These are phyloP conservation scores for Climacium dendroides DNA, from an alignment of 225 moss, liverwort and hornwort species.

Conservation along the genomic window DNA sequence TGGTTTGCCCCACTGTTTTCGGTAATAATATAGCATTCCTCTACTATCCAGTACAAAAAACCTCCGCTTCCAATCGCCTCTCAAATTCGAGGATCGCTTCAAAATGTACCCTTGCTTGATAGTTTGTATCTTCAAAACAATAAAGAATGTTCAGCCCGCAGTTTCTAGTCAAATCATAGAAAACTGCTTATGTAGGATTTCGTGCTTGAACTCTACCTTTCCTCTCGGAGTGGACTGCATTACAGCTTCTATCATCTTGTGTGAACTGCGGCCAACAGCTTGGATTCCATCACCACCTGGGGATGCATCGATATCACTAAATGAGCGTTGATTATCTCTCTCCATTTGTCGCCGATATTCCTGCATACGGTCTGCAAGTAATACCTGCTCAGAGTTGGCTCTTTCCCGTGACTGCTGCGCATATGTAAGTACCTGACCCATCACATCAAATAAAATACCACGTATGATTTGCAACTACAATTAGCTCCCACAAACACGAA, in stretches of 20 bases:
- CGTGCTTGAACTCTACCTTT: slow-evolving; percentile 26
- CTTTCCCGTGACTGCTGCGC: slow-evolving; percentile 93
- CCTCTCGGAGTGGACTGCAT: slow-evolving; percentile 98
- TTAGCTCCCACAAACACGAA: background rate
- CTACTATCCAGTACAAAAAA: slow-evolving; percentile 91
- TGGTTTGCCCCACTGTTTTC: slow-evolving; percentile 96
- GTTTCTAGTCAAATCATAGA: background rate
- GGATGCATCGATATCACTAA: slow-evolving; percentile 44
- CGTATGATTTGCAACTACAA: background rate
- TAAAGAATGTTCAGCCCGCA: background rate
- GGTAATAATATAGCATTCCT: slow-evolving; percentile 88
- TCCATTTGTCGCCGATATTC: slow-evolving; percentile 91
- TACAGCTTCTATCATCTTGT: slow-evolving; percentile 89
- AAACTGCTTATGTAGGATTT: background rate
- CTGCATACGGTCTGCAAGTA: slow-evolving; percentile 97
- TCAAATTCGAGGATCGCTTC: slow-evolving; percentile 83
- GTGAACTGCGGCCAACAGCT: slow-evolving; percentile 88
- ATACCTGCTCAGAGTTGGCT: slow-evolving; percentile 94
- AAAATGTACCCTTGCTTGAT: slow-evolving; percentile 94
- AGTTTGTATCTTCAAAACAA: slow-evolving; percentile 56
- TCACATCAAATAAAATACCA: background rate
- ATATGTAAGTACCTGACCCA: slow-evolving; percentile 65
- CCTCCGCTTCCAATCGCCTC: slow-evolving; percentile 91
- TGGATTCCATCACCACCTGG: slow-evolving; percentile 82
- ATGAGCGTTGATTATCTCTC: slow-evolving; percentile 75